Conservation (phyloP, 495 filamentous ascomycete species). For the Hypoxylon rickii region DNA sequence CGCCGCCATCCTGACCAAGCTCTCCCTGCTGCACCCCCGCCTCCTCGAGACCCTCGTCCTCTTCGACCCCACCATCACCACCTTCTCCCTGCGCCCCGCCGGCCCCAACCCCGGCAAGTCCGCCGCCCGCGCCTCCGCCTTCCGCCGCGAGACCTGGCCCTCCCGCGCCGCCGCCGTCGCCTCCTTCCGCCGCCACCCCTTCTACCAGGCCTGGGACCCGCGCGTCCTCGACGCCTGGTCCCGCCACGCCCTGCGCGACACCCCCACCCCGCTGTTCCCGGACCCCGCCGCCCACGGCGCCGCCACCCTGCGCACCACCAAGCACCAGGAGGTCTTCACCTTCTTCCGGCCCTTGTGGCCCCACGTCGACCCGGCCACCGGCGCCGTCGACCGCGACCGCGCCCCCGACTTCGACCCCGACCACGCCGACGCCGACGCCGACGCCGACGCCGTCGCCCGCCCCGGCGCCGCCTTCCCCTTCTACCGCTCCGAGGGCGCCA, state of each 20-base stretch:
- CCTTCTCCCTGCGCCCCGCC: conserved; percentile 44
- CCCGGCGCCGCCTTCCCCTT: conserved; percentile 55
- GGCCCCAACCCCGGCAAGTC: conserved; percentile 35
- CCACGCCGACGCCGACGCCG: conserved; percentile 15
- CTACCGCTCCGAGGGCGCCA: conserved; percentile 73
- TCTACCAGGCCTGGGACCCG: conserved; percentile 75
- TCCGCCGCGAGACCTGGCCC: conserved; percentile 74
- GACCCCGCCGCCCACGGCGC: conserved; percentile 28
- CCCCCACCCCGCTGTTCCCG: conserved; percentile 63
- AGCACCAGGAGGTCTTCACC: conserved; percentile 64
- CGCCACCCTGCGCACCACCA: conserved; percentile 65
- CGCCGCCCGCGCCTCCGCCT: conserved; percentile 59
- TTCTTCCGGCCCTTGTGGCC: conserved; percentile 50
- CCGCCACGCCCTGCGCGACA: conserved; percentile 65
- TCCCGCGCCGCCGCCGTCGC: conserved; percentile 64
- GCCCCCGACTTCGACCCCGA: conserved; percentile 39
- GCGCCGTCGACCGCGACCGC: conserved; percentile 31
- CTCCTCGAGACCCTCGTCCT: conserved; percentile 77
- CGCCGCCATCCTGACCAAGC: conserved; percentile 65
- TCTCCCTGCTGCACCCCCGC: conserved; percentile 78
- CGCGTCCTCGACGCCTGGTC: conserved; percentile 71
- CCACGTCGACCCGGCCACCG: conserved; percentile 15
- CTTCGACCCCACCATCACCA: conserved; percentile 79
- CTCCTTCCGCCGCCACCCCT: conserved; percentile 62
- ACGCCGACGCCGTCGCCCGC: no score